Percentiles rank a stretch among this genome's conserved stretches.
These are phyloP conservation scores for Irpex sp. DNA, from an alignment of 1,284 basidiomycete genomes.

Conservation along the genomic window DNA sequence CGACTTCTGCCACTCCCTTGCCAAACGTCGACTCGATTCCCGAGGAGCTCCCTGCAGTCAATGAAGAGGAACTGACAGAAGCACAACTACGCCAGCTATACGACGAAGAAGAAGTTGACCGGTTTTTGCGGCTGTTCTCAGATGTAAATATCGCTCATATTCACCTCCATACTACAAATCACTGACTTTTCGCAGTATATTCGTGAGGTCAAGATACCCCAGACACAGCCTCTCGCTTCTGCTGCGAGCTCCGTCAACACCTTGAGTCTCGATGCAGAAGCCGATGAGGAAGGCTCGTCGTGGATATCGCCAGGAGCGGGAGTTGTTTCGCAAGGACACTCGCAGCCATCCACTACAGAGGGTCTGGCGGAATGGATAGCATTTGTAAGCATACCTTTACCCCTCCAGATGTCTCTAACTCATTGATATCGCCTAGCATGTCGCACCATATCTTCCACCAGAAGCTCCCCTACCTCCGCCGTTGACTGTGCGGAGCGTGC, in stretches of 20 bases:
- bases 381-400: neutral
- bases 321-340: too few relatives aligned
- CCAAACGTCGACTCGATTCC: neutral
- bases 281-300: slow-evolving; percentile 5
- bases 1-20: neutral
- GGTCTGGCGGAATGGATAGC: slow-evolving; percentile 12
- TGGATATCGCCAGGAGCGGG: neutral
- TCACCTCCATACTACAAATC: too few relatives aligned
- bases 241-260: neutral
- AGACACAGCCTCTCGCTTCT: neutral
- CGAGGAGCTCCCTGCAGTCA: neutral
- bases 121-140: slow-evolving; percentile 55
- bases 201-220: slow-evolving; percentile 46
- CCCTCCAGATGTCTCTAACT: neutral
- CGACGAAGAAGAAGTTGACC: slow-evolving; percentile 60
- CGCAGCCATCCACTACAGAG: neutral
- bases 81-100: slow-evolving; percentile 50
- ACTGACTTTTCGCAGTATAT: slow-evolving; percentile 44
- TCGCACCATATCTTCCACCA: slow-evolving; percentile 40
- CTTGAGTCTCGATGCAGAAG: neutral
- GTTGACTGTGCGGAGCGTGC: slow-evolving; percentile 52
- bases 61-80: slow-evolving; percentile 28
- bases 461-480: slow-evolving; percentile 32
- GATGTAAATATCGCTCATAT: slow-evolving; percentile 33
- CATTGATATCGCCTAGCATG: slow-evolving; percentile 19